Evolutionary conservation across 2,329 filamentous ascomycete genomes (phyloP).

Genomic region (Ceratocystis huliohia): DNA sequence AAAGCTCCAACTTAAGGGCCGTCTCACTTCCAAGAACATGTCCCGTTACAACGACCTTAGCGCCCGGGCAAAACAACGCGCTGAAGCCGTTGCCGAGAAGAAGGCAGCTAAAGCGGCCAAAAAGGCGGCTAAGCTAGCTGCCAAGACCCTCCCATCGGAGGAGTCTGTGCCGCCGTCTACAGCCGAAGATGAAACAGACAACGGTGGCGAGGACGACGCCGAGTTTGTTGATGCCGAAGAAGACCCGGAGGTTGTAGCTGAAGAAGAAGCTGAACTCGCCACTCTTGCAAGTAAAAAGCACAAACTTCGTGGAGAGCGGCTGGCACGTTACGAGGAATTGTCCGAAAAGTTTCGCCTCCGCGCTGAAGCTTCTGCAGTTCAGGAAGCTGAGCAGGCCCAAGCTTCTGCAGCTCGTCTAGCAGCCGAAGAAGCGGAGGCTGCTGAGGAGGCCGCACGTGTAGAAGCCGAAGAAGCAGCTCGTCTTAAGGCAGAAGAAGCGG

Average conservation of each 20-base stretch:
- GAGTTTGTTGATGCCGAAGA: constrained; percentile 18
- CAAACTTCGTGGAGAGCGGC: neutral
- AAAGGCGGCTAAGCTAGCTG: constrained; percentile 26
- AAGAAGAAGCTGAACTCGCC: constrained; percentile 30
- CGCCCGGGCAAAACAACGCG: constrained; percentile 10
- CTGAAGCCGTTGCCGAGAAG: constrained; percentile 23
- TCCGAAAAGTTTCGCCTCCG: constrained; percentile 12
- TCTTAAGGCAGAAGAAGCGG: constrained; percentile 2
- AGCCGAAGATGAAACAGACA: neutral
- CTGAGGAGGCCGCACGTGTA: neutral
- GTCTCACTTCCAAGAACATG: constrained; percentile 9
- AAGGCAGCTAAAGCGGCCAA: constrained; percentile 30
- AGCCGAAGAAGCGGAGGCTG: constrained; percentile 27
- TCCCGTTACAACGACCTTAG: constrained; percentile 17
- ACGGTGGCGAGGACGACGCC: constrained; percentile 4
- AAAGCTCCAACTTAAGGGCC: constrained; percentile 9
- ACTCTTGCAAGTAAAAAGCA: constrained; percentile 26
- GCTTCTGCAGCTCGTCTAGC: neutral
- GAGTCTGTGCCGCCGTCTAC: neutral
- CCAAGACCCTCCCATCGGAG: constrained; percentile 22
- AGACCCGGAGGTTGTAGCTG: constrained; percentile 23
- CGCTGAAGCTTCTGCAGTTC: constrained; percentile 24
- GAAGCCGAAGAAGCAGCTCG: neutral
- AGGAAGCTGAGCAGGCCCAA: constrained; percentile 22
- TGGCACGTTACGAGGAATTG: constrained; percentile 14